These are phyloP conservation scores for Furcasterigmium sp. DNA, from an alignment of 2,329 filamentous ascomycete species.

Conservation along the genomic window DNA sequence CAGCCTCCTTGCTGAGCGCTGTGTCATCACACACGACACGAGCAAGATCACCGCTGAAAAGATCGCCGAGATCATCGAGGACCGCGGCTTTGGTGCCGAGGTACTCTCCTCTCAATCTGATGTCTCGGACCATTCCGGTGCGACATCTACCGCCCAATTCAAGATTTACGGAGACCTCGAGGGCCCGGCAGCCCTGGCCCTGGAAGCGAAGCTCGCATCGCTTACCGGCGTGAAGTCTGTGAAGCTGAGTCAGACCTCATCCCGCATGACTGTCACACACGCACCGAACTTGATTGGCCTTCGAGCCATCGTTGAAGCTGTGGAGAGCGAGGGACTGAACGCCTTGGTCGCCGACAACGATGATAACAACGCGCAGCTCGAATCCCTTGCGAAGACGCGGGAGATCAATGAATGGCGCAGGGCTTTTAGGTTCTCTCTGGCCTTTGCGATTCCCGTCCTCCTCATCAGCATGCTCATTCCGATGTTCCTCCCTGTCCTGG, in stretches of 20 bases:
- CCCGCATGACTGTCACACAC: conserved; percentile 69
- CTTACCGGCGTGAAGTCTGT: conserved; percentile 71
- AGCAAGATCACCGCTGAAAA: conserved; percentile 64
- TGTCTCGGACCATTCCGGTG: conserved; percentile 45
- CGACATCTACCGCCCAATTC: conserved; percentile 63
- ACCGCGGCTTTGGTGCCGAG: conserved; percentile 80
- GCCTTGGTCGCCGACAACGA: conserved; percentile 86
- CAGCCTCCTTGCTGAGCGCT: conserved; percentile 86
- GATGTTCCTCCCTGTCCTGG: conserved; percentile 71
- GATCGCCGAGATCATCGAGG: conserved; percentile 80
- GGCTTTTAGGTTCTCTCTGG: conserved; percentile 71
- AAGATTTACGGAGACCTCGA: conserved; percentile 79
- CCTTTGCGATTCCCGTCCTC: conserved; percentile 87
- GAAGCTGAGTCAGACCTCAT: conserved; percentile 66
- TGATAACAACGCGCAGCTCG: conserved; percentile 93
- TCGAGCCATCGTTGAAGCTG: conserved; percentile 71
- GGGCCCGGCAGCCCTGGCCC: conserved; percentile 61
- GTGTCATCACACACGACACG: conserved; percentile 79
- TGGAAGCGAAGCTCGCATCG: conserved; percentile 63
- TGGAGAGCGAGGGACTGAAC: conserved; percentile 82
- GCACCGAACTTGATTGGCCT: conserved; percentile 69
- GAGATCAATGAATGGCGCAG: conserved; percentile 91
- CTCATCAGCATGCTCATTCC: conserved; percentile 90
- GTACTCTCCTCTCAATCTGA: conserved; percentile 72
- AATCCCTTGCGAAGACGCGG: conserved; percentile 91